Conservation (phyloP, 2,329 filamentous ascomycete species). For the Aspergillus alliaceus region DNA sequence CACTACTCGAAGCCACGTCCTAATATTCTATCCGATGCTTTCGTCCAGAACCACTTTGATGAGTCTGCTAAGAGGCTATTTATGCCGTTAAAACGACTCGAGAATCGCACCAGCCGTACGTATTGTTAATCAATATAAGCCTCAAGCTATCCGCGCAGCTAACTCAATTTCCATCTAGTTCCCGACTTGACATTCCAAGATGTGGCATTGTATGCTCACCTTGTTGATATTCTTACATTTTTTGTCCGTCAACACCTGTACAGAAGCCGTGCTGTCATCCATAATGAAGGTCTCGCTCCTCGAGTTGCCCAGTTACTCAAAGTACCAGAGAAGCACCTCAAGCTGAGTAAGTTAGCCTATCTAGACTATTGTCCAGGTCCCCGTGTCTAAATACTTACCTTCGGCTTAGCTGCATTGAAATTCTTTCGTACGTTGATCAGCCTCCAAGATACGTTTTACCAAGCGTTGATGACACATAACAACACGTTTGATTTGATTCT, state of each 20-base stretch:
- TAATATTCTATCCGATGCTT: constrained; percentile 78
- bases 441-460: constrained; percentile 88
- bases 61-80: constrained; percentile 82
- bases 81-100: constrained; percentile 78
- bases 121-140: constrained; percentile 4
- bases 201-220: constrained; percentile 84
- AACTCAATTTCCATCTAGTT: constrained; percentile 43
- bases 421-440: constrained; percentile 87
- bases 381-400: background rate
- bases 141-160: background rate
- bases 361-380: background rate
- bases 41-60: constrained; percentile 87
- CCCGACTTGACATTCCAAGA: constrained; percentile 76
- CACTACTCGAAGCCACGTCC: constrained; percentile 63
- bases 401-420: constrained; percentile 71
- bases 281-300: constrained; percentile 73
- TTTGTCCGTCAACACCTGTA: constrained; percentile 87
- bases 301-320: constrained; percentile 79
- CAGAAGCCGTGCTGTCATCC: constrained; percentile 83
- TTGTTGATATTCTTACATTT: constrained; percentile 91
- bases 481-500: constrained; percentile 81
- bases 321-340: constrained; percentile 86
- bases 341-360: constrained; percentile 65
- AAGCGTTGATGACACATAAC: constrained; percentile 78
- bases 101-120: constrained; percentile 59